phyloP scores from a whole-genome alignment of 352 stramenopile species.

The Phytophthora colocasiae region DNA sequence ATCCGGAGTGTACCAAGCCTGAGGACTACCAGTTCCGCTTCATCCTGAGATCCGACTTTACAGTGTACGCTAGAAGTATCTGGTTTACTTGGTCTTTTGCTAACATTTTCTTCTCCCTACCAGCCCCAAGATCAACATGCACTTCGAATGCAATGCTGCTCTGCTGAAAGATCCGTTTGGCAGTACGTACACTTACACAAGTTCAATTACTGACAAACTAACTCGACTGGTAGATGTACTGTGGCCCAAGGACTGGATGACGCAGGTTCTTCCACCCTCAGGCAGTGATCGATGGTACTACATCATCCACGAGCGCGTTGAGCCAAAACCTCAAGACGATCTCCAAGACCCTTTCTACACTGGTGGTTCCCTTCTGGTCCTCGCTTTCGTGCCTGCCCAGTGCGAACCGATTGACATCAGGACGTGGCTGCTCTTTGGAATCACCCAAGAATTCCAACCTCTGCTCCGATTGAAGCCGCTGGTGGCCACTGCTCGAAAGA shows the following conservation, averaged over 20 bases:
- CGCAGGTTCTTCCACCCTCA: conserved; percentile 56
- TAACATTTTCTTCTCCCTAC: neutral
- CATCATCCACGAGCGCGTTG: conserved; percentile 68
- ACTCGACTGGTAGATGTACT: conserved; percentile 52
- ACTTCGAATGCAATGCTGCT: conserved; percentile 72
- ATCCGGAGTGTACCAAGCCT: conserved; percentile 45
- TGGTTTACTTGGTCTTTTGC: neutral
- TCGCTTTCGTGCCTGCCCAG: conserved; percentile 60
- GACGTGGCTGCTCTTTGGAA: conserved; percentile 68
- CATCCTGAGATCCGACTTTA: conserved; percentile 67
- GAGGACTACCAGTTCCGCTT: conserved; percentile 52
- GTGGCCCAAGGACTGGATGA: conserved; percentile 80
- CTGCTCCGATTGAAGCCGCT: conserved; percentile 44
- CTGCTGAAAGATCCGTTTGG: conserved; percentile 72
- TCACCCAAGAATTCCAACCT: conserved; percentile 64
- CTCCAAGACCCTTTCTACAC: conserved; percentile 65
- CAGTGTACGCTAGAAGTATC: conserved; percentile 42
- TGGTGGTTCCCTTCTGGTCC: conserved; percentile 54
- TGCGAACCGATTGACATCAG: conserved; percentile 62
- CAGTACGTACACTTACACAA: conserved; percentile 40
- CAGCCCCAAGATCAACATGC: conserved; percentile 61
- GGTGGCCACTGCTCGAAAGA: conserved; percentile 45
- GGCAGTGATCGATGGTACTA: conserved; percentile 74
- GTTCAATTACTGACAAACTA: conserved; percentile 1
- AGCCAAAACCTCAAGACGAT: conserved; percentile 67